Conservation (phyloP, 2,329 filamentous ascomycete genomes). For the Colletotrichum sp. region DNA sequence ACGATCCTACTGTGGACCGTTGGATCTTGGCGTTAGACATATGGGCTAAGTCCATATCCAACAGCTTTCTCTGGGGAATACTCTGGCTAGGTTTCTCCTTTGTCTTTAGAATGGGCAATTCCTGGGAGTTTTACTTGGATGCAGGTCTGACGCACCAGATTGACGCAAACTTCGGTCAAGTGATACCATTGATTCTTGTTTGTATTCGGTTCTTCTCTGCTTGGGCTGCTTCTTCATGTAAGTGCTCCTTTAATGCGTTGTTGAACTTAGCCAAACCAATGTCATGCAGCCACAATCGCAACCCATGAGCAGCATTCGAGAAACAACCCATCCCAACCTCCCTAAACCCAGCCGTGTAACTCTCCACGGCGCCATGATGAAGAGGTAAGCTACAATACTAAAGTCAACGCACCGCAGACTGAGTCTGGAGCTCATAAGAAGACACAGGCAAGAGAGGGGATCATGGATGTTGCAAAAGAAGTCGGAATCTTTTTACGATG, state of each 20-base stretch:
- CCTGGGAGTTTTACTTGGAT: not conserved
- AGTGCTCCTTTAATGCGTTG: rapidly evolving
- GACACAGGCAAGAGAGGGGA: not conserved
- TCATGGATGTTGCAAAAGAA: not conserved
- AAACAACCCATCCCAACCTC: not conserved
- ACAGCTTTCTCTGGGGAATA: not conserved
- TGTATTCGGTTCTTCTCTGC: not conserved
- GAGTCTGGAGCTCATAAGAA: not conserved
- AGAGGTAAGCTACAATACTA: not conserved
- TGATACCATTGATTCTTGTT: not conserved
- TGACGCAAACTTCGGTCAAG: not conserved
- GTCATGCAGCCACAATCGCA: not conserved
- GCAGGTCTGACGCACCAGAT: not conserved
- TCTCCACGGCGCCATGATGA: too few species aligned
- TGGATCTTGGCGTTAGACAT: not conserved
- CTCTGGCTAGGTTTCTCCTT: not conserved
- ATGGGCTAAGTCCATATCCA: not conserved
- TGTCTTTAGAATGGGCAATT: not conserved
- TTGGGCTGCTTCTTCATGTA: not conserved
- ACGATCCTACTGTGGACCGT: not conserved
- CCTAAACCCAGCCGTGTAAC: not conserved
- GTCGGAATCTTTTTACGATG: not conserved
- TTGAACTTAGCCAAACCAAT: not conserved
- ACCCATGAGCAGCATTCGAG: not conserved
- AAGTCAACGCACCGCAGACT: rapidly evolving